phyloP scores from a whole-genome alignment of 495 filamentous ascomycete genomes.

The Hyaloscypha bicolor region DNA sequence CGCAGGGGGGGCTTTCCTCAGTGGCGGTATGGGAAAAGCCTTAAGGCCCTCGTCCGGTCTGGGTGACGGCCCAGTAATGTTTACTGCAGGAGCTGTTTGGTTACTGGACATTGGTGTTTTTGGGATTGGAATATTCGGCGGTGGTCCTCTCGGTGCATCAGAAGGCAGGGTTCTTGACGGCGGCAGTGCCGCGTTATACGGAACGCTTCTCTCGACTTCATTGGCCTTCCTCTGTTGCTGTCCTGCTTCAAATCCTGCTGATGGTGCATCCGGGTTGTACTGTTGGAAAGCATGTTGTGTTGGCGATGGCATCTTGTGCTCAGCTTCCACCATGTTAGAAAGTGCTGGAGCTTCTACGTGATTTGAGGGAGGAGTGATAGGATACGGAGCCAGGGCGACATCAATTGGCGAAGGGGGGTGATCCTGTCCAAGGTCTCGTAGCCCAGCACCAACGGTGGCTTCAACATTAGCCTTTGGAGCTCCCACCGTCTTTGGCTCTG shows the following conservation, averaged over 20 bases:
- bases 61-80: conserved; percentile 47
- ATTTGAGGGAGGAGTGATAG: conserved; percentile 55
- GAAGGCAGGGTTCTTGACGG: conserved; percentile 51
- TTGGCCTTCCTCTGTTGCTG: conserved; percentile 40
- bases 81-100: conserved; percentile 42
- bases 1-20: conserved; percentile 80
- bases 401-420: conserved; percentile 50
- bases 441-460: conserved; percentile 26
- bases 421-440: conserved; percentile 24
- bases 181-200: conserved; percentile 46
- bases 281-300: conserved; percentile 53
- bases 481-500: conserved; percentile 17
- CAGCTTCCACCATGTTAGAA: conserved; percentile 29
- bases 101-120: conserved; percentile 28
- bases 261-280: conserved; percentile 52
- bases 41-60: conserved; percentile 47
- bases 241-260: conserved; percentile 43
- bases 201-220: conserved; percentile 41
- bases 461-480: conserved; percentile 12
- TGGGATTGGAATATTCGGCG: conserved; percentile 31
- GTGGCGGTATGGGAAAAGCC: conserved; percentile 49
- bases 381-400: conserved; percentile 56
- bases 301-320: conserved; percentile 54
- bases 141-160: conserved; percentile 37
- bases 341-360: conserved; percentile 31